Evolutionary conservation across 306 rosid species (phyloP).

Genomic region (Sphenostylis stenocarpa): DNA sequence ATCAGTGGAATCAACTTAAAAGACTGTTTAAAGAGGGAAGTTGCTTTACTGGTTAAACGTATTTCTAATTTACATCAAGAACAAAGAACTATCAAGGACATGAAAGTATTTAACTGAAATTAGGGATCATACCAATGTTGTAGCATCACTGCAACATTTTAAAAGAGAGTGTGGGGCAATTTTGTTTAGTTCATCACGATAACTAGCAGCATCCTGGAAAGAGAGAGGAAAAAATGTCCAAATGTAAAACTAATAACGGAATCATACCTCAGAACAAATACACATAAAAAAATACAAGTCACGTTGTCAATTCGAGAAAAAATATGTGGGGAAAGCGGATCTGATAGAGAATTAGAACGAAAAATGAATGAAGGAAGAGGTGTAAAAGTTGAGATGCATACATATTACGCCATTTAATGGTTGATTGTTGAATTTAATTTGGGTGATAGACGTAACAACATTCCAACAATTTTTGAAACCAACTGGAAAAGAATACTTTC

Average conservation of each 20-base stretch:
- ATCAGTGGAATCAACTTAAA: conserved; percentile 9
- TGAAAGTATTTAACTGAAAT: not conserved
- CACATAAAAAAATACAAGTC: conserved; percentile 3
- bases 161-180: conserved; percentile 75
- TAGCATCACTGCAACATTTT: conserved; percentile 91
- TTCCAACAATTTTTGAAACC: not conserved
- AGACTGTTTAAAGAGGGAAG: not conserved
- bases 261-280: not conserved
- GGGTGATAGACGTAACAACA: not conserved
- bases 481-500: not conserved
- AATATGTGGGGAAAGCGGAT: not conserved
- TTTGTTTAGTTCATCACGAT: conserved; percentile 79
- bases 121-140: conserved; percentile 66
- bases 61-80: conserved; percentile 20
- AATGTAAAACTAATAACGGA: not conserved
- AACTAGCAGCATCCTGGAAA: conserved; percentile 83
- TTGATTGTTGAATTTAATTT: not conserved
- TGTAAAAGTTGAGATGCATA: not conserved
- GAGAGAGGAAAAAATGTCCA: not conserved
- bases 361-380: not conserved
- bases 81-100: not conserved
- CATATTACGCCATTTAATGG: not conserved
- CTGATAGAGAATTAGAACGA: not conserved
- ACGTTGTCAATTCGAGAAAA: not conserved
- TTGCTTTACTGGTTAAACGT: conserved; percentile 1